Base-by-base conservation (phyloP, 2,329 filamentous ascomycete species). In the Botrytis deweyae region DNA sequence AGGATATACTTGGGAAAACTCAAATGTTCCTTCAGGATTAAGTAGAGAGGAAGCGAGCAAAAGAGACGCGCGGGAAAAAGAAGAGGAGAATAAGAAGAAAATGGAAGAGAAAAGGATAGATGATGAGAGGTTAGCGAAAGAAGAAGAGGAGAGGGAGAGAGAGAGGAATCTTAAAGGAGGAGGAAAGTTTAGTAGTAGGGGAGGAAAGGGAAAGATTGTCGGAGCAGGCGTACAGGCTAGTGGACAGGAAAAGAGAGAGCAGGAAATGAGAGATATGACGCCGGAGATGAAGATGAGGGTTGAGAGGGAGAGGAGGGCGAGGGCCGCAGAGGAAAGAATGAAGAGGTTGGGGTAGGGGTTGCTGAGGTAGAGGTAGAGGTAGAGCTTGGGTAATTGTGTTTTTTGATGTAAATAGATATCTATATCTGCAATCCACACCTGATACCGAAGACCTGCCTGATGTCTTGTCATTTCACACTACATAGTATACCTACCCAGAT, bases 311-410 rank as follows among this genome's bases (percentile, higher is more conserved):
- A 87, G 94, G 78, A 91, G 95, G 80, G 96, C 96, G 6, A 89
- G 95, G 79, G 96, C 96, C 14, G 95, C 95, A 0, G 96, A 98
- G 83, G 95, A 95, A 84, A 89, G 95, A 80, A 87, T 98, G 74
- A 90, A 88, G 83, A 74, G 71, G 40, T 49, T 65, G 22, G 59
- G 72, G n/a, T 44, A 44, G 67, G 20, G 3, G 22, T 3, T 38
- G 29, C 3, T 10, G 9, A 44, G 38, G 7, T 7, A 63, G 29
- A 44, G 38, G 7, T 7, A 63, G 29, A 29, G 6, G 14, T 16
- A 44, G 44, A 22, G 7, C 1, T 16, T n/a, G 18, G 59, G n/a
- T 40, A 18, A 25, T 12, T 29, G 10, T 55, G 12, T 16, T 14
- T 3, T 62, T 38, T 38, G 33, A 62, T 52, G 33, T 25, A 4